A percentile compares a stretch with the other conserved stretches of the same genome.
Evolutionary conservation across 73 alveolate species (phyloP).

Genomic region (Paramecium biaurelia): DNA sequence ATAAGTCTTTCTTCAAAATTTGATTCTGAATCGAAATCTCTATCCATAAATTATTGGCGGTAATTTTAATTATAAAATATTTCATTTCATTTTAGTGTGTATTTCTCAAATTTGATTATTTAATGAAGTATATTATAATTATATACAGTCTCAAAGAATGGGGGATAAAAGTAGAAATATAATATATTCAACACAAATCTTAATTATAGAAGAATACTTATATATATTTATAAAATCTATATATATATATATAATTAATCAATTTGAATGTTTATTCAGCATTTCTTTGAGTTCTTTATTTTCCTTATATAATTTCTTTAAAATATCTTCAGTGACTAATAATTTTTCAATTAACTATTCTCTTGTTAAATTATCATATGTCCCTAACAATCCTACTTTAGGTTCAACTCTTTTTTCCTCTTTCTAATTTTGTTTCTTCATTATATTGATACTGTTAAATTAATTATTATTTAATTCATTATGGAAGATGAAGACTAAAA

Average conservation of each 20-base stretch:
- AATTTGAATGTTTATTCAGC: neutral
- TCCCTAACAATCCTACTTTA: neutral
- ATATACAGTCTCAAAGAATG: no score
- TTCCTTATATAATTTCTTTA: neutral
- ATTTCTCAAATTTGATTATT: no score
- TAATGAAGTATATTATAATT: no score
- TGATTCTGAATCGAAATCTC: constrained; percentile 26
- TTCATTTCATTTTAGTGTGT: neutral
- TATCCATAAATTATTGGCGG: constrained; percentile 35
- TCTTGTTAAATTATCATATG: neutral
- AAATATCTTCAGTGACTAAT: neutral
- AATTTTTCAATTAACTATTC: neutral
- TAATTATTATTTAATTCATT: neutral
- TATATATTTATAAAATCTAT: no score
- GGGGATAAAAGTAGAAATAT: no score
- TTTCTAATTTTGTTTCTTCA: neutral
- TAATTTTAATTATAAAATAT: neutral
- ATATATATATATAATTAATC: neutral
- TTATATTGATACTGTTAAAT: neutral
- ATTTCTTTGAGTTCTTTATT: neutral
- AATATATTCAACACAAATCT: no score
- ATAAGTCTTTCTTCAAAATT: constrained; percentile 46
- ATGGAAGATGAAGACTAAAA: neutral
- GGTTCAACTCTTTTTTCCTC: neutral
- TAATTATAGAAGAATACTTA: no score